A percentile compares a stretch with the other conserved stretches of the same genome.
Conservation (phyloP, 768 basidiomycete species). For the Boletus coccyginus region DNA sequence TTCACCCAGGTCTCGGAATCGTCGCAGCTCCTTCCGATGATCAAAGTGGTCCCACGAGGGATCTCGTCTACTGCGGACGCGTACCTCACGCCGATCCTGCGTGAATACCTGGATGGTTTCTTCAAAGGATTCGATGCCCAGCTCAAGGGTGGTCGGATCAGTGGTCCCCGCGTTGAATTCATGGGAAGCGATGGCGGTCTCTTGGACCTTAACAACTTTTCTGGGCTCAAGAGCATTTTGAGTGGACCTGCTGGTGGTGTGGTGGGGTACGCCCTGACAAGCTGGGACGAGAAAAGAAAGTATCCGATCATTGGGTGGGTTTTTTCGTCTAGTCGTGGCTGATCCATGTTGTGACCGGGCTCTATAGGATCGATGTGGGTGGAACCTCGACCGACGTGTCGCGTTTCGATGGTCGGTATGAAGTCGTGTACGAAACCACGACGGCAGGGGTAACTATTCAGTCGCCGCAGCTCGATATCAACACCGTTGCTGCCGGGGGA, state of each 20-base stretch:
- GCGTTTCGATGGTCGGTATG: constrained; percentile 86
- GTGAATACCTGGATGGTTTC: constrained; percentile 86
- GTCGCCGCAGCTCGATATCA: constrained; percentile 91
- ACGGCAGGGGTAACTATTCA: constrained; percentile 93
- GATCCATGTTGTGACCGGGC: neutral
- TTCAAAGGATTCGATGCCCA: constrained; percentile 83
- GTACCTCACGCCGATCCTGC: constrained; percentile 88
- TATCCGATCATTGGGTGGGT: constrained; percentile 82
- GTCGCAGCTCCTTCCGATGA: constrained; percentile 86
- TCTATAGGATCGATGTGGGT: constrained; percentile 77
- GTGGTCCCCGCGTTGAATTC: constrained; percentile 81
- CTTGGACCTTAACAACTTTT: constrained; percentile 78
- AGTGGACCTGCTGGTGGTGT: constrained; percentile 96
- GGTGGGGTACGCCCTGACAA: constrained; percentile 87
- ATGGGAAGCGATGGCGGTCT: constrained; percentile 95
- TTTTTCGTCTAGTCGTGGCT: neutral
- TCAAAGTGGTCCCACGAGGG: constrained; percentile 93
- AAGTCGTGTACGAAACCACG: constrained; percentile 92
- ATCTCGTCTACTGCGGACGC: constrained; percentile 93
- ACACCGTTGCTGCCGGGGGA: constrained; percentile 94
- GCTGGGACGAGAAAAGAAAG: constrained; percentile 74
- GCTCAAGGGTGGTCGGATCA: constrained; percentile 55
- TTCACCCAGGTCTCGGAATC: constrained; percentile 90
- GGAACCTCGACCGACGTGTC: constrained; percentile 97
- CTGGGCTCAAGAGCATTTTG: constrained; percentile 89